Evolutionary conservation across 176 grass and related monocot genomes (phyloP), one percentile per base, ranked within the genome.

Genomic region (Microstegium vimineum): DNA sequence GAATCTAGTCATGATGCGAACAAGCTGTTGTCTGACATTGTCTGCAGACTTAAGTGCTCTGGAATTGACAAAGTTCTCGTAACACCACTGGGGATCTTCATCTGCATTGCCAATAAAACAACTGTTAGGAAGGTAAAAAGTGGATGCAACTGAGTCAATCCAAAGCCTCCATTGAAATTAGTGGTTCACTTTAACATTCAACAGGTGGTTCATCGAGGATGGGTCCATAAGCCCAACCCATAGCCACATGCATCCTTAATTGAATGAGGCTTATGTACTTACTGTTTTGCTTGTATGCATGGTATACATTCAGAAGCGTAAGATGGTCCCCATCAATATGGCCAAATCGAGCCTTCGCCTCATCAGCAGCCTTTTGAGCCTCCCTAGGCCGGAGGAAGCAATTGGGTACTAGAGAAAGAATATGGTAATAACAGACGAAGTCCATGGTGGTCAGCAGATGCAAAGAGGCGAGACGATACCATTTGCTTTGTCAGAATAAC

Each of bases 341-440:
- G 38, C 97, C 87, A 57, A 99, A 99, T 69, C 89, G 87, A 91
- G 97, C 89, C 74, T 99, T 99, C 32, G 93, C 91, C 82, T 99
- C 97, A 67, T 99, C 97, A 80, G 93, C 93, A 45, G 93, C 97
- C 83, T 95, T 99, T 42, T 99, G 97, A 83, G 97, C 93, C 57
- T 99, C 97, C 89, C 97, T 96, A 82, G 93, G 97, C 85, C 91
- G 93, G 54, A 99, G 87, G 87, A 99, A 99, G 91, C 97, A 99
- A 92, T 94, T 94, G 72, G 97, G 97, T 90, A 94, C 91, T 99
- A 99, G 83, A 93, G 85, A 94, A 90, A 98, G 86, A 93, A 99
- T 82, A 86, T 69, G 72, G 79, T 85, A 89, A 94, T 92, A 82
- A 87, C 89, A 95, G 89, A 94, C 76, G 83, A 93, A 77, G 91